Percentiles rank a stretch among this genome's conserved stretches.
These are phyloP conservation scores for Moricandia moricandioides DNA, from an alignment of 345 rosid genomes.

Conservation along the genomic window DNA sequence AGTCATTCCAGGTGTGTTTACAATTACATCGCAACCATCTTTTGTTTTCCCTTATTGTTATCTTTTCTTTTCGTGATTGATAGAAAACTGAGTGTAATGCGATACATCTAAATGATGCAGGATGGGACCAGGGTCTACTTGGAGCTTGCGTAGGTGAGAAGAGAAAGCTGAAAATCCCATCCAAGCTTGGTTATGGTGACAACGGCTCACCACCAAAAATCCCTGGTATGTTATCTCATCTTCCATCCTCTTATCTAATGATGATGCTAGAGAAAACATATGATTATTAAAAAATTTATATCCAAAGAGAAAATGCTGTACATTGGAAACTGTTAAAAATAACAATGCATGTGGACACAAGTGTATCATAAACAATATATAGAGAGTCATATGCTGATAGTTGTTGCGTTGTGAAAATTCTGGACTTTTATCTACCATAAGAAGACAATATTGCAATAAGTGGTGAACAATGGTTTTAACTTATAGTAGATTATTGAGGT, in stretches of 20 bases:
- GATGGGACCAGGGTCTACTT: conserved; percentile 96
- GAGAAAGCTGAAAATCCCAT: conserved; percentile 89
- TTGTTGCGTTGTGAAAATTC: background rate
- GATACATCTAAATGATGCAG: conserved; percentile 37
- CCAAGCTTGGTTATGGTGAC: conserved; percentile 88
- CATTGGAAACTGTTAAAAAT: background rate
- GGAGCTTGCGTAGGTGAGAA: conserved; percentile 91
- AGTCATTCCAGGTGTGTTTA: conserved; percentile 77
- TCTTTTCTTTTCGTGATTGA: background rate
- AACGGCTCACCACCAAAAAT: conserved; percentile 94
- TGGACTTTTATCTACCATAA: background rate
- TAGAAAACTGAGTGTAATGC: background rate
- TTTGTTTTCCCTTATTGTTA: background rate
- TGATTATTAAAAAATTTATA: background rate
- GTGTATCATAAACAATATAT: background rate
- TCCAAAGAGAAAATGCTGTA: background rate
- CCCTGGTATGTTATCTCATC: conserved; percentile 52
- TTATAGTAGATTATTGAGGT: background rate
- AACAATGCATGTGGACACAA: background rate
- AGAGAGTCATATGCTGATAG: background rate
- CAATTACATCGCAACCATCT: background rate
- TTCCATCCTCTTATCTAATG: background rate
- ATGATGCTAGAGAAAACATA: background rate
- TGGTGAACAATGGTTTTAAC: background rate
- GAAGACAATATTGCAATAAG: background rate